A percentile compares a stretch with the other conserved stretches of the same genome.
phyloP scores from a whole-genome alignment of 106 monocot genomes.

The Phalaenopsis aphrodite region DNA sequence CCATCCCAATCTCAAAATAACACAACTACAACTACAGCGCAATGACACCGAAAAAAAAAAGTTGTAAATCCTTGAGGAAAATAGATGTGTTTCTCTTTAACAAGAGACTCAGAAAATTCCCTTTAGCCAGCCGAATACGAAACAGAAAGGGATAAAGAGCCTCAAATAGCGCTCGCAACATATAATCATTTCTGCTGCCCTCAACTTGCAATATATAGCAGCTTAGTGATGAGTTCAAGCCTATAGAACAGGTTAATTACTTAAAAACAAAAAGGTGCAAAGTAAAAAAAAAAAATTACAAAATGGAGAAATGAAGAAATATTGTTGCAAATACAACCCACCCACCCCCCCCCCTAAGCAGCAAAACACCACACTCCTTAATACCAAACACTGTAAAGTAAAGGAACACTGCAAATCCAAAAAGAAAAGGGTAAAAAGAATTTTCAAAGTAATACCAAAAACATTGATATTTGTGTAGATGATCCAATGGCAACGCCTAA shows the following conservation, averaged over 20 bases:
- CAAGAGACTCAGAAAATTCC: no score
- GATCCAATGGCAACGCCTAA: slow-evolving; percentile 96
- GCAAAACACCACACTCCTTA: no score
- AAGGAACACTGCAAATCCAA: background rate
- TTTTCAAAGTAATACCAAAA: slow-evolving; percentile 43
- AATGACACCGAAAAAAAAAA: background rate
- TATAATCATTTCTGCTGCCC: background rate
- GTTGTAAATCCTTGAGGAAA: no score
- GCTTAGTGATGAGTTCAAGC: background rate
- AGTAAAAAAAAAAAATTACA: background rate
- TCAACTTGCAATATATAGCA: background rate
- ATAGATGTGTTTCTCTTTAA: no score
- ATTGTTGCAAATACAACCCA: no score
- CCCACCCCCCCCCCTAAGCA: no score
- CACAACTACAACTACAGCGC: background rate
- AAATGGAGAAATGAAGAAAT: background rate
- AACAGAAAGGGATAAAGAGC: background rate
- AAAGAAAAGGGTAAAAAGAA: background rate
- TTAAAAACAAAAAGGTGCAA: background rate
- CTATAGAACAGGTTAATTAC: background rate
- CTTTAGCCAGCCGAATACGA: no score
- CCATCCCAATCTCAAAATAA: background rate
- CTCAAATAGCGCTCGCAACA: background rate
- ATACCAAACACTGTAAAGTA: no score
- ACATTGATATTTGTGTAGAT: slow-evolving; percentile 96